Evolutionary conservation across 176 grass and related monocot species (phyloP).

Genomic region (Oryza coarctata): DNA sequence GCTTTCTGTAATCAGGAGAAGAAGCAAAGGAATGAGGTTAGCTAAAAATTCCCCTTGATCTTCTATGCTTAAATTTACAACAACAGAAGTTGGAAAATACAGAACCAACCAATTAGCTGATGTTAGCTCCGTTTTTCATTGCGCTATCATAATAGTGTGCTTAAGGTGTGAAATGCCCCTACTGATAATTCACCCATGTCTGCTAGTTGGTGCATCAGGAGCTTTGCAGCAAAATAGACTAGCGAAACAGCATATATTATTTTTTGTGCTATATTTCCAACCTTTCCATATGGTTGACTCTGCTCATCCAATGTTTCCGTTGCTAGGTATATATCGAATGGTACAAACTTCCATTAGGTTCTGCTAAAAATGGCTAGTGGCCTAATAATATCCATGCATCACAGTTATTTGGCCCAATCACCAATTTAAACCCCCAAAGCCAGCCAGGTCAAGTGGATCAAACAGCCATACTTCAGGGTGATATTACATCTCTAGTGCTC

Average conservation of each 20-base stretch:
- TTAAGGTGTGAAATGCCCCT: not conserved
- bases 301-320: not conserved
- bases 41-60: slow-evolving; percentile 7
- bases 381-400: not conserved
- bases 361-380: not conserved
- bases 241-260: not conserved
- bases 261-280: not conserved
- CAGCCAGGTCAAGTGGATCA: not conserved
- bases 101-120: not conserved
- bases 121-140: slow-evolving; percentile 1
- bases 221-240: not conserved
- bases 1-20: slow-evolving; percentile 93
- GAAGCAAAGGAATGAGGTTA: slow-evolving; percentile 89
- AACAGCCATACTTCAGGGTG: not conserved
- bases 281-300: not conserved
- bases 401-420: not conserved
- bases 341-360: not conserved
- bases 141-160: not conserved
- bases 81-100: not conserved
- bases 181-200: not conserved
- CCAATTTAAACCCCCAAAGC: not conserved
- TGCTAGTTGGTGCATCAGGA: not conserved
- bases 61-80: not conserved
- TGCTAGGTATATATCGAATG: not conserved
- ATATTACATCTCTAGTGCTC: not conserved